Percentiles rank a stretch among this genome's conserved stretches.
Evolutionary conservation across 768 basidiomycete genomes (phyloP).

Genomic region (Pleurotus ostreatus): DNA sequence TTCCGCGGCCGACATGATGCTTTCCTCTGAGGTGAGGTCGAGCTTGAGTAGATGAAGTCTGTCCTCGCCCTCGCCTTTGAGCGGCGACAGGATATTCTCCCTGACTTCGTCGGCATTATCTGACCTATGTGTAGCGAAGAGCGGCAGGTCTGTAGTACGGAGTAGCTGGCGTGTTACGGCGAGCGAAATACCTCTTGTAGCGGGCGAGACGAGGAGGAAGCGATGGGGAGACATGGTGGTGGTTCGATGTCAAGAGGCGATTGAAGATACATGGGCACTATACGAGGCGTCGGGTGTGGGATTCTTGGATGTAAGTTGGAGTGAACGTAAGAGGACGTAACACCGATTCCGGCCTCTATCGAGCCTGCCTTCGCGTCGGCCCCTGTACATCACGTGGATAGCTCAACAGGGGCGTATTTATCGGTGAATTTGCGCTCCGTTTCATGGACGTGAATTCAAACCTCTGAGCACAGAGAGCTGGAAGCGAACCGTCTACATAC

Average conservation of each 20-base stretch:
- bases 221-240: slow-evolving; percentile 25
- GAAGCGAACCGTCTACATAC: too few species aligned
- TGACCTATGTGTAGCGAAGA: slow-evolving; percentile 52
- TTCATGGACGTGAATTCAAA: background rate
- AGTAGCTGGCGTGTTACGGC: slow-evolving; percentile 53
- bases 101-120: slow-evolving; percentile 30
- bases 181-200: slow-evolving; percentile 53
- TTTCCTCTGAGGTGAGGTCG: slow-evolving; percentile 48
- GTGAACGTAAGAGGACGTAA: too few species aligned
- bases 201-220: slow-evolving; percentile 51
- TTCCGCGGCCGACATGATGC: slow-evolving; percentile 45
- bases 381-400: background rate
- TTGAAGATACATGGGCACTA: too few species aligned
- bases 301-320: too few species aligned
- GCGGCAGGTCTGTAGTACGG: slow-evolving; percentile 43
- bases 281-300: too few species aligned
- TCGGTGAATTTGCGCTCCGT: too few species aligned
- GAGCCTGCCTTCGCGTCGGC: too few species aligned
- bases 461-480: too few species aligned
- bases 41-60: slow-evolving; percentile 45
- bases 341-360: too few species aligned
- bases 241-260: background rate
- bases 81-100: slow-evolving; percentile 36
- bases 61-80: slow-evolving; percentile 36
- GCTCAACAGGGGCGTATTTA: too few species aligned